These are phyloP conservation scores for Oryza punctata DNA, from an alignment of 176 grass and related monocot genomes.

Conservation along the genomic window DNA sequence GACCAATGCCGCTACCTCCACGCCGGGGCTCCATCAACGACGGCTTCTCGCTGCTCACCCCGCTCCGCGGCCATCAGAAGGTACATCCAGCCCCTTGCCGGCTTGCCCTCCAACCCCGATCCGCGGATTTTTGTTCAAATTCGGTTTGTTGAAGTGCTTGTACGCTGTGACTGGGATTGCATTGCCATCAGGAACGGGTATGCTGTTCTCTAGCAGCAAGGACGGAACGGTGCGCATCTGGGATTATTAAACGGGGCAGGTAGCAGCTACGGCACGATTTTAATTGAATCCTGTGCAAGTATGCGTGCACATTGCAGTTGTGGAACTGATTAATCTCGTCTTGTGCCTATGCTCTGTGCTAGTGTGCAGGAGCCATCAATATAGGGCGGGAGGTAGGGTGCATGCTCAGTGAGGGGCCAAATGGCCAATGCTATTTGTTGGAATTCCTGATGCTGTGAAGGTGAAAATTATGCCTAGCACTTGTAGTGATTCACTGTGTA, in stretches of 20 bases:
- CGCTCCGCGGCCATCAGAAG: conserved; percentile 75
- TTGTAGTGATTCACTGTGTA: no score
- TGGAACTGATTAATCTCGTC: no score
- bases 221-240: conserved; percentile 75
- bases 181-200: conserved; percentile 75
- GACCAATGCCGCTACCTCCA: conserved; percentile 45
- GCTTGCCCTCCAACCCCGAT: neutral
- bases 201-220: conserved; percentile 85
- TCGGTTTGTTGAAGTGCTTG: neutral
- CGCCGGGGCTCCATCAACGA: conserved; percentile 65
- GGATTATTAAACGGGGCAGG: conserved; percentile 94
- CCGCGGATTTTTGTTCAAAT: neutral
- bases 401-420: no score
- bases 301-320: no score
- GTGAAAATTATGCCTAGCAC: no score
- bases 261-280: conserved; percentile 41
- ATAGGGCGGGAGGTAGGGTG: no score
- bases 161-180: conserved; percentile 76
- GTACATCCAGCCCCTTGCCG: conserved; percentile 36
- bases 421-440: no score
- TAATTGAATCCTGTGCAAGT: conserved; percentile 22
- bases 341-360: conserved; percentile 10
- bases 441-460: no score
- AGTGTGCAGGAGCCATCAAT: neutral
- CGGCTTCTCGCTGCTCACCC: conserved; percentile 64